phyloP scores from a whole-genome alignment of 169 alveolate genomes.

The Cryptosporidium baileyi region DNA sequence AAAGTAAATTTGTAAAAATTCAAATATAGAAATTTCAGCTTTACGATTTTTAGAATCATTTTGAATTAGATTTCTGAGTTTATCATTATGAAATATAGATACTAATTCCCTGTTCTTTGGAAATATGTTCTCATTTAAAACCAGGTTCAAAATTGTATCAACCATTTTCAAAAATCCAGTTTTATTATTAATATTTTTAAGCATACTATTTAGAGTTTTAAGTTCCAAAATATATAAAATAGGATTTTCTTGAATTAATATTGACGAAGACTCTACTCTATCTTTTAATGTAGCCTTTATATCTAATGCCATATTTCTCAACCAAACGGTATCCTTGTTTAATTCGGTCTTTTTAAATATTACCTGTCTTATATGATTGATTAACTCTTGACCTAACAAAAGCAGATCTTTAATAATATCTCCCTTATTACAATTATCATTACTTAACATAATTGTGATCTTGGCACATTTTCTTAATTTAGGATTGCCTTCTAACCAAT shows the following conservation, averaged over 20 bases:
- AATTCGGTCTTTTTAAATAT: background rate
- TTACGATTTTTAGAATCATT: background rate
- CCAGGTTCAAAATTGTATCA: slow-evolving; percentile 1
- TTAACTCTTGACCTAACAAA: slow-evolving; percentile 19
- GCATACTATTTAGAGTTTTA: background rate
- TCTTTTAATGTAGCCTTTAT: slow-evolving; percentile 45
- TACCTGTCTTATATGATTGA: background rate
- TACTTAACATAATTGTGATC: background rate
- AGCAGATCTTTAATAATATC: background rate
- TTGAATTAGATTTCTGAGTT: background rate
- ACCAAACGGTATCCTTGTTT: slow-evolving; percentile 43
- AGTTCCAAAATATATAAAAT: background rate
- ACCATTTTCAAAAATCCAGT: slow-evolving; percentile 47
- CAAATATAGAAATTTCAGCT: slow-evolving; percentile 2
- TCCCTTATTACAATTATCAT: background rate
- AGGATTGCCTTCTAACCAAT: slow-evolving; percentile 22
- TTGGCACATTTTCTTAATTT: slow-evolving; percentile 7
- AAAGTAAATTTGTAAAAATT: slow-evolving; percentile 43
- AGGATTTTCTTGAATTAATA: slow-evolving; percentile 37
- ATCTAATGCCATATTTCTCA: slow-evolving; percentile 13
- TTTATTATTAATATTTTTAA: background rate
- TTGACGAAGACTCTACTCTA: slow-evolving; percentile 33
- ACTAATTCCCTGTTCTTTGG: slow-evolving; percentile 9
- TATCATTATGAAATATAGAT: background rate
- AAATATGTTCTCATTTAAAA: background rate